A percentile compares a stretch with the other conserved stretches of the same genome.
Conservation (phyloP, 1,284 basidiomycete species). For the Sporisorium sorghi region DNA sequence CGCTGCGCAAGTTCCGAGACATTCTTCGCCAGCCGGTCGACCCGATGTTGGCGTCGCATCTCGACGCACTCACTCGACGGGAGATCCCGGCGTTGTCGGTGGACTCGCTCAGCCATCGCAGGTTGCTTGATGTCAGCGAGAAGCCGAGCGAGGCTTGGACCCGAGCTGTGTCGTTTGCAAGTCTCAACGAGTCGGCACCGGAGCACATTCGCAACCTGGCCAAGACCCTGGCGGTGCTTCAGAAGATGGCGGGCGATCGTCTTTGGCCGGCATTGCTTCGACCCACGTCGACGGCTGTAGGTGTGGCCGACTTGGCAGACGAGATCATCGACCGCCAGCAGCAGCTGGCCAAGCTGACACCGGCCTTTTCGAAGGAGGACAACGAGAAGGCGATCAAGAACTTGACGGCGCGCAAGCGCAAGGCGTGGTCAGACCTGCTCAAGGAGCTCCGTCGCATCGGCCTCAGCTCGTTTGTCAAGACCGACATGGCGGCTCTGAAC, state of each 20-base stretch:
- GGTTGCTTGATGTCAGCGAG: slow-evolving; percentile 8
- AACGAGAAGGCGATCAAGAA: slow-evolving; percentile 81
- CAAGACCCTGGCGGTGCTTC: slow-evolving; percentile 52
- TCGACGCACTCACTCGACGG: slow-evolving; percentile 38
- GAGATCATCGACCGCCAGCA: slow-evolving; percentile 81
- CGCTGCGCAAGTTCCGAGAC: slow-evolving; percentile 91
- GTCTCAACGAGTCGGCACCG: slow-evolving; percentile 25
- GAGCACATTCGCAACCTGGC: slow-evolving; percentile 48
- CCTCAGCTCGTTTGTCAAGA: slow-evolving; percentile 71
- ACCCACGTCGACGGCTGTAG: slow-evolving; percentile 16
- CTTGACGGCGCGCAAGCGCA: slow-evolving; percentile 82
- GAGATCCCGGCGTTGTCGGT: slow-evolving; percentile 45
- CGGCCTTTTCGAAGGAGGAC: slow-evolving; percentile 57
- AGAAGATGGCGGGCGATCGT: slow-evolving; percentile 32
- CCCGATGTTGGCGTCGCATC: slow-evolving; percentile 57
- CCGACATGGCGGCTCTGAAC: slow-evolving; percentile 78
- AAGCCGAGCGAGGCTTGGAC: slow-evolving; percentile 28
- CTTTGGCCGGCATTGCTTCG: slow-evolving; percentile 46
- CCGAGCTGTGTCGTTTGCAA: slow-evolving; percentile 16
- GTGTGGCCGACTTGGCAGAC: slow-evolving; percentile 77
- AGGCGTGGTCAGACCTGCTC: slow-evolving; percentile 89
- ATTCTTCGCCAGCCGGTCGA: slow-evolving; percentile 81
- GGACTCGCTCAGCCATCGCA: slow-evolving; percentile 17
- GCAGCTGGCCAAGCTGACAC: slow-evolving; percentile 72
- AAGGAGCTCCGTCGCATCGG: slow-evolving; percentile 88